These are phyloP conservation scores for Pythium insidiosum DNA, from an alignment of 352 stramenopile species.

Conservation along the genomic window DNA sequence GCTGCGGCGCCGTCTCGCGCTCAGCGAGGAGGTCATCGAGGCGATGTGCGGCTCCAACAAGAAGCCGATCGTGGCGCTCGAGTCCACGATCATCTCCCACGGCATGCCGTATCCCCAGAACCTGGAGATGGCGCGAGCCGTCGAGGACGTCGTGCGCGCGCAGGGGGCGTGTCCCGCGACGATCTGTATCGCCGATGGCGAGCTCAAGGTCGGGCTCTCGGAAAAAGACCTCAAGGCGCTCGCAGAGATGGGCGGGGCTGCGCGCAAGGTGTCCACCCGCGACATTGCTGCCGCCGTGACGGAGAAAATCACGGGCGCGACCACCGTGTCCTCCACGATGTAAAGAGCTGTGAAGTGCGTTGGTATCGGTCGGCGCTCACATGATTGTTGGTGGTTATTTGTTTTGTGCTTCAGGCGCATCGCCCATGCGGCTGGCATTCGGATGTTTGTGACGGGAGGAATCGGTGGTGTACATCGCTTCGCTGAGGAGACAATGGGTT, in stretches of 20 bases:
- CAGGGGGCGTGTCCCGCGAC: constrained; percentile 90
- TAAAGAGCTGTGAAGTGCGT: too few species aligned
- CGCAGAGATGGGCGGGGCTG: constrained; percentile 47
- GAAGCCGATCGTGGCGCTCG: constrained; percentile 87
- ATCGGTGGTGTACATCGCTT: constrained; percentile 97
- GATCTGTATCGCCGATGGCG: constrained; percentile 94
- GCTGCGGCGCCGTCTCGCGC: constrained; percentile 17
- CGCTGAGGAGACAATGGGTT: constrained; percentile 89
- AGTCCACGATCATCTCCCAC: constrained; percentile 99
- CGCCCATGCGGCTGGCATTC: constrained; percentile 90
- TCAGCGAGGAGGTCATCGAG: constrained; percentile 22
- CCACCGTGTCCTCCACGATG: constrained; percentile 97
- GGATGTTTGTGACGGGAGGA: constrained; percentile 96
- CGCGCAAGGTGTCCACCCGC: constrained; percentile 76
- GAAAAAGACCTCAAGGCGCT: constrained; percentile 47
- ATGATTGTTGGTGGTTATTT: too few species aligned
- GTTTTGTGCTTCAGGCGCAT: constrained; percentile 79
- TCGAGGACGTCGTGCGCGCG: constrained; percentile 88
- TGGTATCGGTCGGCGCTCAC: too few species aligned
- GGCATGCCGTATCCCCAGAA: constrained; percentile 99
- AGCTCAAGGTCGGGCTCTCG: constrained; percentile 70
- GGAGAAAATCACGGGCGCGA: constrained; percentile 83
- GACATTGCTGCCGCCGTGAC: constrained; percentile 75
- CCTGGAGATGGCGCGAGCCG: constrained; percentile 84
- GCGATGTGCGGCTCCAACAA: constrained; percentile 22